phyloP scores from a whole-genome alignment of 805 yeast species.

The Yueomyces sinensis region DNA sequence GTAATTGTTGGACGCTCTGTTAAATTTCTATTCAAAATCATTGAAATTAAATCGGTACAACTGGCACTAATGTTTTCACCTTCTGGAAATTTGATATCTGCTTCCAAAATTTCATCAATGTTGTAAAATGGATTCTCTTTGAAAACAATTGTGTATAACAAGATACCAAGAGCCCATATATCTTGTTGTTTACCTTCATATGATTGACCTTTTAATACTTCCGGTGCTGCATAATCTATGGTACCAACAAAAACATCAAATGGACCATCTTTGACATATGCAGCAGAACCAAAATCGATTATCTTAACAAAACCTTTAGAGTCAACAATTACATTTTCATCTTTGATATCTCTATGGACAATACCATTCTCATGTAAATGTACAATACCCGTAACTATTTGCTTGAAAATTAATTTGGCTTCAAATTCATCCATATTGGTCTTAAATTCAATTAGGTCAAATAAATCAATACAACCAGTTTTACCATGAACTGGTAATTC shows the following conservation, averaged over 20 bases:
- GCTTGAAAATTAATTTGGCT: constrained; percentile 65
- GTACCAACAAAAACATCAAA: constrained; percentile 97
- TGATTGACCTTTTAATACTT: constrained; percentile 76
- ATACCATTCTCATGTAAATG: constrained; percentile 80
- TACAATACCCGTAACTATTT: constrained; percentile 62
- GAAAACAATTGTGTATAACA: constrained; percentile 78
- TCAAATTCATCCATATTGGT: constrained; percentile 70
- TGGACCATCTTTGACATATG: constrained; percentile 81
- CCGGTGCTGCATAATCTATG: constrained; percentile 95
- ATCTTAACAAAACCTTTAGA: constrained; percentile 67
- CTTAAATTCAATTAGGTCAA: constrained; percentile 81
- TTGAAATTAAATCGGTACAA: constrained; percentile 46
- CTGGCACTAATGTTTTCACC: constrained; percentile 34
- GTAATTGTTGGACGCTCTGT: constrained; percentile 59
- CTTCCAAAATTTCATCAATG: constrained; percentile 91
- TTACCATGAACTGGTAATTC: constrained; percentile 91
- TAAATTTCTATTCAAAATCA: constrained; percentile 57
- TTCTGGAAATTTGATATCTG: constrained; percentile 47
- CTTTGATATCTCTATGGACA: constrained; percentile 90
- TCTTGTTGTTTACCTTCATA: constrained; percentile 93
- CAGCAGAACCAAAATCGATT: constrained; percentile 94
- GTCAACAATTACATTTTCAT: constrained; percentile 85
- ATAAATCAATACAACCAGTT: constrained; percentile 78
- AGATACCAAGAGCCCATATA: constrained; percentile 91
- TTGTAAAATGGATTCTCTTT: constrained; percentile 93